Percentiles rank a stretch among this genome's conserved stretches.
These are phyloP conservation scores for Macaranga tanarius DNA, from an alignment of 441 rosid genomes.

Conservation along the genomic window DNA sequence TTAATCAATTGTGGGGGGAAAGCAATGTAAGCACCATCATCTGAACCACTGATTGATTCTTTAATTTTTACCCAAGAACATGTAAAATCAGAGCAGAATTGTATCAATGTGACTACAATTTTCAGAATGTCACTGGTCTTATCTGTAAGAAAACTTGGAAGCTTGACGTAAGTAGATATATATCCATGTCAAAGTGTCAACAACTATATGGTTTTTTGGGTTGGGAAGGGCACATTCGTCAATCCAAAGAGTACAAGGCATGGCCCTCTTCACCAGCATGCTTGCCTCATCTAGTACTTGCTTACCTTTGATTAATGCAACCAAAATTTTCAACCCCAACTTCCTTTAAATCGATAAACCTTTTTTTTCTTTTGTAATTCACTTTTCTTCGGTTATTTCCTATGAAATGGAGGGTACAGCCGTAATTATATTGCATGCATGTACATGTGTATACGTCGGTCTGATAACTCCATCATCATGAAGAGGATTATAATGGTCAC, in stretches of 20 bases:
- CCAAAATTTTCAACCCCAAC: background rate
- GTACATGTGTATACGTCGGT: background rate
- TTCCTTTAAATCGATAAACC: background rate
- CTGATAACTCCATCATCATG: slow-evolving; percentile 7
- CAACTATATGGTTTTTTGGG: too few species aligned
- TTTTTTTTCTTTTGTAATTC: background rate
- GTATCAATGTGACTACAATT: too few species aligned
- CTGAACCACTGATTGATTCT: background rate
- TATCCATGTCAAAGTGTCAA: background rate
- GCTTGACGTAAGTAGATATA: too few species aligned
- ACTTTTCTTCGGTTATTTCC: background rate
- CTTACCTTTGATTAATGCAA: background rate
- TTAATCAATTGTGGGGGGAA: too few species aligned
- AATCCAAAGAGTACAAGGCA: background rate
- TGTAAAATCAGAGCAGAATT: background rate
- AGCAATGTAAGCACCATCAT: too few species aligned
- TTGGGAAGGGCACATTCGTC: background rate
- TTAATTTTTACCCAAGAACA: background rate
- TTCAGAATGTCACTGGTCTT: background rate
- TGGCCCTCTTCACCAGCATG: slow-evolving; percentile 14
- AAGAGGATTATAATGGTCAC: background rate
- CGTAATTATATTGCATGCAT: slow-evolving; percentile 14
- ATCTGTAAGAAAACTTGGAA: too few species aligned
- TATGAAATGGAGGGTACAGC: background rate
- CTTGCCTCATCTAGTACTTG: background rate